Evolutionary conservation across 164 flowering plant species (phyloP).

Genomic region (Aristolochia californica): DNA sequence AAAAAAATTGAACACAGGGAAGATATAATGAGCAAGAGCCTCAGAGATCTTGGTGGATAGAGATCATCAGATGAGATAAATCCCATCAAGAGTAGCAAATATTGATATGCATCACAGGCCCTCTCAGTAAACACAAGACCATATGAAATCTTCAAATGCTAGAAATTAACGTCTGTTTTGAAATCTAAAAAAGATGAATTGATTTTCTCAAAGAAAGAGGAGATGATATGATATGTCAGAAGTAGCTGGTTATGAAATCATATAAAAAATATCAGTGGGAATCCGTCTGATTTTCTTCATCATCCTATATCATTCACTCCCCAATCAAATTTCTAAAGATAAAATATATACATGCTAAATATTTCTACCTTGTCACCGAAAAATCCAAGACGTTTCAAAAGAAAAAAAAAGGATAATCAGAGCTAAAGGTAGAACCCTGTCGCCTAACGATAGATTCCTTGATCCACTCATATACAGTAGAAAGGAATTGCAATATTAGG

Average conservation of each 20-base stretch:
- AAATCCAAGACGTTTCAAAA: constrained; percentile 3
- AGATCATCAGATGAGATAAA: constrained; percentile 21
- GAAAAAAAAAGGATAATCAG: constrained; percentile 10
- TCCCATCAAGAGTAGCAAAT: constrained; percentile 40
- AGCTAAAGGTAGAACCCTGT: constrained; percentile 16
- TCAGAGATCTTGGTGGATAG: constrained; percentile 36
- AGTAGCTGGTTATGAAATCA: constrained; percentile 25
- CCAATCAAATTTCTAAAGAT: background rate
- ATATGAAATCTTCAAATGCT: no score
- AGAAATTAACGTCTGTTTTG: no score
- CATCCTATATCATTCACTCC: constrained; percentile 17
- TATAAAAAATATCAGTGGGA: constrained; percentile 33
- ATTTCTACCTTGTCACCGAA: constrained; percentile 20
- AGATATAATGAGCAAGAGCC: constrained; percentile 3
- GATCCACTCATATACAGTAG: background rate
- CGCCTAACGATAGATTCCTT: constrained; percentile 19
- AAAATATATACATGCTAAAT: background rate
- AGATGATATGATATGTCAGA: constrained; percentile 15
- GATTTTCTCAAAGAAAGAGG: background rate
- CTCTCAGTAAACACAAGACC: no score
- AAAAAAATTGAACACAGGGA: no score
- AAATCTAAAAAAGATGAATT: no score
- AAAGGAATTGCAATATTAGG: constrained; percentile 19
- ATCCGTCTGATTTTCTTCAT: constrained; percentile 49
- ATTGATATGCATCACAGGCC: constrained; percentile 21